A percentile compares a stretch with the other conserved stretches of the same genome.
phyloP scores from a whole-genome alignment of 345 rosid species.

The Arabidopsis arenosa region DNA sequence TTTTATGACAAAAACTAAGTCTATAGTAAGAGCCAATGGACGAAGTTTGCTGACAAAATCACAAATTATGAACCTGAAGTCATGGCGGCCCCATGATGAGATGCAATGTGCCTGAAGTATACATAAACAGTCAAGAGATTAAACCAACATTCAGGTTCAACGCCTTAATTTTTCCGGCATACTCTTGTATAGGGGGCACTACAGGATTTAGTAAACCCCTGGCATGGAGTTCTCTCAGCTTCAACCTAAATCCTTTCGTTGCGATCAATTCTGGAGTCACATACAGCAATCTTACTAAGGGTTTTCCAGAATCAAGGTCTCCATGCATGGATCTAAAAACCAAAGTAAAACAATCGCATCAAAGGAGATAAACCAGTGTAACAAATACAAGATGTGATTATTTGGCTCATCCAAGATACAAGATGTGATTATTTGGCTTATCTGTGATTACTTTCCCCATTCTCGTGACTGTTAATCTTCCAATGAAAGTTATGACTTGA shows the following conservation, averaged over 20 bases:
- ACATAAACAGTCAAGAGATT: conserved; percentile 30
- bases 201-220: conserved; percentile 83
- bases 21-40: not conserved
- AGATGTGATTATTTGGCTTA: too few relatives aligned
- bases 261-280: conserved; percentile 94
- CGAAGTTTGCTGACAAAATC: not conserved
- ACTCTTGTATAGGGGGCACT: conserved; percentile 9
- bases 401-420: too few relatives aligned
- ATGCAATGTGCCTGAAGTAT: conserved; percentile 91
- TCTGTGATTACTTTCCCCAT: too few relatives aligned
- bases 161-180: conserved; percentile 17
- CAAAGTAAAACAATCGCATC: not conserved
- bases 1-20: conserved; percentile 8
- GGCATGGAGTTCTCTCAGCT: conserved; percentile 70
- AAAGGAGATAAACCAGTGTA: too few relatives aligned
- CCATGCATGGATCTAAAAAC: too few relatives aligned
- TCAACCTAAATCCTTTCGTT: conserved; percentile 81
- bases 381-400: too few relatives aligned
- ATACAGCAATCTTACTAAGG: conserved; percentile 82
- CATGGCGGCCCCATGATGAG: conserved; percentile 99
- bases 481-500: too few relatives aligned
- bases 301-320: too few relatives aligned
- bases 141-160: conserved; percentile 16
- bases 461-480: too few relatives aligned
- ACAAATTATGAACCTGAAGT: conserved; percentile 77